Conservation (phyloP, 345 rosid genomes). For the Bruguiera sexangula region DNA sequence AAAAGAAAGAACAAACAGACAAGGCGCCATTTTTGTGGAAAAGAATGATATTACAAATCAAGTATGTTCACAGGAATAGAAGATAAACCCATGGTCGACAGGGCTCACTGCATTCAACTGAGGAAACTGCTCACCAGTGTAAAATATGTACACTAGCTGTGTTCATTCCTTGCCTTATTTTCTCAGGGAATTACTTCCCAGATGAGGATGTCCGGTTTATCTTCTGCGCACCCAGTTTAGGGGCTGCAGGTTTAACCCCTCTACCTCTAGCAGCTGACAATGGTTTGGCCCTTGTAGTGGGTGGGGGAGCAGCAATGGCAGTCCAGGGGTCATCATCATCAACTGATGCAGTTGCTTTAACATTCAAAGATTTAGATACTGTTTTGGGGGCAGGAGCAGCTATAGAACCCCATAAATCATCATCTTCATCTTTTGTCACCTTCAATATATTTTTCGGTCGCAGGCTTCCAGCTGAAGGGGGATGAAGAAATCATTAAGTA, state of each 20-base stretch:
- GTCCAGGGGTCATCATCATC: conserved; percentile 94
- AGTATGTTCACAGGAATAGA: conserved; percentile 20
- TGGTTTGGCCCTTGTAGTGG: conserved; percentile 76
- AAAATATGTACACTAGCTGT: conserved; percentile 45
- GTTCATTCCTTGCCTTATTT: conserved; percentile 16
- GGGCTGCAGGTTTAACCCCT: conserved; percentile 65
- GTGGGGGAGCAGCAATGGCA: conserved; percentile 91
- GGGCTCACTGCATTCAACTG: conserved; percentile 12
- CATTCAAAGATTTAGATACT: conserved; percentile 59
- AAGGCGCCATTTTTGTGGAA: conserved; percentile 14
- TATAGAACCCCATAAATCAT: conserved; percentile 94
- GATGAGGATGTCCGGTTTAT: conserved; percentile 77
- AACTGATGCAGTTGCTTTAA: conserved; percentile 42
- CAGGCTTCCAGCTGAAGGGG: conserved; percentile 47
- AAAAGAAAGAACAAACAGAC: background rate
- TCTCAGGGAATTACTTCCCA: conserved; percentile 40
- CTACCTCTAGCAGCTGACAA: conserved; percentile 68
- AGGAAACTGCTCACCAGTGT: conserved; percentile 28
- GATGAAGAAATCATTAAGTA: background rate
- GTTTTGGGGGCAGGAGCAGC: conserved; percentile 83
- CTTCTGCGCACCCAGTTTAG: conserved; percentile 83
- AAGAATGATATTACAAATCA: conserved; percentile 61
- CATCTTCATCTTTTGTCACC: conserved; percentile 57
- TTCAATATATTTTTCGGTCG: conserved; percentile 52
- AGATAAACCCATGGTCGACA: conserved; percentile 5